Percentiles rank a stretch among this genome's conserved stretches.
These are phyloP conservation scores for Trametes sanguinea DNA, from an alignment of 768 basidiomycete genomes.

Conservation along the genomic window DNA sequence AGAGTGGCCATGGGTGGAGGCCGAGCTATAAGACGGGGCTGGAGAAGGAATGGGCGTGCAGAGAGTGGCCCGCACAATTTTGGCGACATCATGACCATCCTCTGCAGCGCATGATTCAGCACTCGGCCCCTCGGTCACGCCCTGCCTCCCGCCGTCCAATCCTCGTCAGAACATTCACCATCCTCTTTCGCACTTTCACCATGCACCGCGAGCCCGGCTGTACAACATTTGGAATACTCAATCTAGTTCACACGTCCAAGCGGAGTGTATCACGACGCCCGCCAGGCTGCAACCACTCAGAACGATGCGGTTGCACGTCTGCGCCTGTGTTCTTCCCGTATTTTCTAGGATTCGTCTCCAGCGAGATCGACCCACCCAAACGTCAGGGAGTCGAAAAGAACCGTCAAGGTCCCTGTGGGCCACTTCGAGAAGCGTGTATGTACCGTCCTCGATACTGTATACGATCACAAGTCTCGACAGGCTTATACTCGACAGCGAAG, in stretches of 20 bases:
- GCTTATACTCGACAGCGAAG: no score
- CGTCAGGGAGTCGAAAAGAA: neutral
- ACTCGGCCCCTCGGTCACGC: conserved; percentile 17
- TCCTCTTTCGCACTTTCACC: neutral
- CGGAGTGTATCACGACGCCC: conserved; percentile 4
- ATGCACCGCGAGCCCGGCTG: neutral
- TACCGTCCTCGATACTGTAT: no score
- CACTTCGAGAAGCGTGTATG: no score
- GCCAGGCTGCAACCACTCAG: neutral
- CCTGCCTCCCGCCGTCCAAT: conserved; percentile 3
- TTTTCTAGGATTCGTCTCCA: neutral
- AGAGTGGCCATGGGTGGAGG: conserved; percentile 16
- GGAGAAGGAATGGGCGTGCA: conserved; percentile 18
- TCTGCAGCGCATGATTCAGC: conserved; percentile 20
- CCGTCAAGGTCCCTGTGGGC: neutral
- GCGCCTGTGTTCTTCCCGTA: no score
- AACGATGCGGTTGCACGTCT: neutral
- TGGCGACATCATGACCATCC: conserved; percentile 18
- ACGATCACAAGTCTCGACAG: no score
- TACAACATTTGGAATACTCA: conserved; percentile 21
- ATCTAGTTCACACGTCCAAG: neutral
- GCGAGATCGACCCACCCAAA: no score
- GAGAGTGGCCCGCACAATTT: conserved; percentile 23
- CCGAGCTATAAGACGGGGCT: conserved; percentile 8
- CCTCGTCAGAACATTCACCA: neutral